These are phyloP conservation scores for Colletotrichum phormii DNA, from an alignment of 2,329 filamentous ascomycete species.

Conservation along the genomic window DNA sequence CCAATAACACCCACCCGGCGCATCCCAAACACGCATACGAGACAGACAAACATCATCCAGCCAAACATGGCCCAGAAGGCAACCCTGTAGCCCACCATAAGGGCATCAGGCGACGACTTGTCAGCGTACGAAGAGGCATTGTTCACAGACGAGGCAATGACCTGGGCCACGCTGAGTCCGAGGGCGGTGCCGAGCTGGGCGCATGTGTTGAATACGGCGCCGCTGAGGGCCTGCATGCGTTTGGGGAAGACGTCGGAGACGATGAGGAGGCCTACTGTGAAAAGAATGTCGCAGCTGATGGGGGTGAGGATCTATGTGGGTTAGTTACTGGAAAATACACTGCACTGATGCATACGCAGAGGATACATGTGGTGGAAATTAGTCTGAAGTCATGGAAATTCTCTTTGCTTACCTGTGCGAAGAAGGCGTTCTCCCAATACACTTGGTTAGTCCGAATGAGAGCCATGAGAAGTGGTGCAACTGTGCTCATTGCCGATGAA, in stretches of 20 bases:
- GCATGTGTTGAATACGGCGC: constrained; percentile 69
- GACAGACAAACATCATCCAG: constrained; percentile 49
- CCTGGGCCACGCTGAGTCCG: constrained; percentile 47
- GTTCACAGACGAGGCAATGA: not conserved
- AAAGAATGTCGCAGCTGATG: constrained; percentile 59
- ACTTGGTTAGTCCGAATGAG: constrained; percentile 53
- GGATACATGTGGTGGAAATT: too few relatives aligned
- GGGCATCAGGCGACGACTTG: constrained; percentile 40
- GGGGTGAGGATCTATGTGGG: constrained; percentile 50
- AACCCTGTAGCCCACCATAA: constrained; percentile 61
- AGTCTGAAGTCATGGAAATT: too few relatives aligned
- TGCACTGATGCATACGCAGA: too few relatives aligned
- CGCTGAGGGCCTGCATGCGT: constrained; percentile 66
- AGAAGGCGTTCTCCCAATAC: constrained; percentile 56
- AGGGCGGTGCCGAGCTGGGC: constrained; percentile 67
- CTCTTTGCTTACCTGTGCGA: constrained; percentile 46
- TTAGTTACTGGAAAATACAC: not conserved
- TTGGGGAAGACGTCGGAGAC: constrained; percentile 65
- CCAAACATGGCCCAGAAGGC: constrained; percentile 64
- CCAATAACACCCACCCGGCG: constrained; percentile 1
- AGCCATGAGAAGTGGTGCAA: constrained; percentile 60
- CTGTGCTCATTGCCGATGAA: constrained; percentile 49
- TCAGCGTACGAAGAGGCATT: not conserved
- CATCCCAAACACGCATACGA: constrained; percentile 3
- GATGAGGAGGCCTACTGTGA: constrained; percentile 65